Conservation (phyloP, 1,139 yeast genomes). For the Yamadazyma dushanensis region DNA sequence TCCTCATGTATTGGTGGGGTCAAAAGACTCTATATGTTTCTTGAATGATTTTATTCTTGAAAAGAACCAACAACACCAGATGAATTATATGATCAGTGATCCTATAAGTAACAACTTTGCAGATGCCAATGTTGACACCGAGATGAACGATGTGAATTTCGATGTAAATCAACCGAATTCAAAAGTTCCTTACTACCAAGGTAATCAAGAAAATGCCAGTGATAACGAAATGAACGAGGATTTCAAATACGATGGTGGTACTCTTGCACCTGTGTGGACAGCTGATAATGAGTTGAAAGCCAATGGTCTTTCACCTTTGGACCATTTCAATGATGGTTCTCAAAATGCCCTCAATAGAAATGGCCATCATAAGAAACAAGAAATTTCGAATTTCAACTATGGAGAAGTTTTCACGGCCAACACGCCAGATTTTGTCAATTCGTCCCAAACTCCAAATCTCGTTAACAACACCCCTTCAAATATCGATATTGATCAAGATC, state of each 20-base stretch:
- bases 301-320: constrained; percentile 26
- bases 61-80: constrained; percentile 24
- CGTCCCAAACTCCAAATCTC: constrained; percentile 24
- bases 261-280: constrained; percentile 22
- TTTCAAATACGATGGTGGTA: constrained; percentile 9
- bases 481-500: constrained; percentile 3
- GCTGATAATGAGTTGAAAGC: constrained; percentile 18
- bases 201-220: constrained; percentile 13
- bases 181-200: not conserved
- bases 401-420: constrained; percentile 26
- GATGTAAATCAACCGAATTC: no score
- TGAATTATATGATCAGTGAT: constrained; percentile 15
- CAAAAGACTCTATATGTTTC: constrained; percentile 50
- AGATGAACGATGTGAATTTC: constrained; percentile 1
- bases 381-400: constrained; percentile 15
- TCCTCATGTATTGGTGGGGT: constrained; percentile 58
- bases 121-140: constrained; percentile 3
- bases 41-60: constrained; percentile 57
- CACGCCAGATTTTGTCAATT: constrained; percentile 33
- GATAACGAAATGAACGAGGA: constrained; percentile 18
- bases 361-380: constrained; percentile 13
- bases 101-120: not conserved
- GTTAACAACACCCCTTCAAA: constrained; percentile 3
- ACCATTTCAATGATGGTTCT: constrained; percentile 26
- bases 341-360: constrained; percentile 19